A percentile compares a stretch with the other conserved stretches of the same genome.
These are phyloP conservation scores for Brassica juncea DNA, from an alignment of 345 rosid species.

Conservation along the genomic window DNA sequence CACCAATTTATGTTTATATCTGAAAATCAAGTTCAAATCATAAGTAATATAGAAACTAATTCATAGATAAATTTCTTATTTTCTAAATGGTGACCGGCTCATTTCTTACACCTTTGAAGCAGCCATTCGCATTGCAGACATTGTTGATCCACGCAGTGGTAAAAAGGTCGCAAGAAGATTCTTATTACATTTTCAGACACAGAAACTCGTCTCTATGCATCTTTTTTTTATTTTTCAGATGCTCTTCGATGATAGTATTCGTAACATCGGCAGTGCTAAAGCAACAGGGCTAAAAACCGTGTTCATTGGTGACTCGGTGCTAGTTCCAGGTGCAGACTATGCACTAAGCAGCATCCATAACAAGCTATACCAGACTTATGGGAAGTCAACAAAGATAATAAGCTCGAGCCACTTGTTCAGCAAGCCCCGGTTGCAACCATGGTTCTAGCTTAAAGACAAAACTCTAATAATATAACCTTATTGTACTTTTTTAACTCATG, in stretches of 20 bases:
- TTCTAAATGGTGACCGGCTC: too few relatives aligned
- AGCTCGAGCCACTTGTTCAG: background rate
- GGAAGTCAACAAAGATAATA: slow-evolving; percentile 46
- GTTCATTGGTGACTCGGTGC: slow-evolving; percentile 69
- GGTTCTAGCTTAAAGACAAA: background rate
- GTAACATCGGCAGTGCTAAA: slow-evolving; percentile 80
- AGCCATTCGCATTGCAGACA: background rate
- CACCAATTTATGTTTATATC: background rate
- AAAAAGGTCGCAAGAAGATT: background rate
- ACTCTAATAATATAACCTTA: background rate
- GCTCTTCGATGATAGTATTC: slow-evolving; percentile 83
- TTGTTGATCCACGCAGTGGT: too few relatives aligned
- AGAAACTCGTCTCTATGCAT: background rate
- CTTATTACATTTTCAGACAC: background rate
- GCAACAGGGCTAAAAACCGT: slow-evolving; percentile 72
- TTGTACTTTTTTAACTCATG: slow-evolving; percentile 23
- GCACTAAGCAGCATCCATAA: slow-evolving; percentile 80
- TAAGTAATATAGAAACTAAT: background rate
- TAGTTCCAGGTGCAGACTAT: slow-evolving; percentile 73
- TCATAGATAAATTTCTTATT: too few relatives aligned
- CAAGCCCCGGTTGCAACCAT: background rate
- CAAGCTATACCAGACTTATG: slow-evolving; percentile 79
- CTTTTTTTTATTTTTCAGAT: slow-evolving; percentile 44
- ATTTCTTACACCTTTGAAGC: too few relatives aligned
- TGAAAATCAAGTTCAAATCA: background rate